A percentile compares a stretch with the other conserved stretches of the same genome.
These are phyloP conservation scores for Cryptosporidium parvum DNA, from an alignment of 169 alveolate genomes.

Conservation along the genomic window DNA sequence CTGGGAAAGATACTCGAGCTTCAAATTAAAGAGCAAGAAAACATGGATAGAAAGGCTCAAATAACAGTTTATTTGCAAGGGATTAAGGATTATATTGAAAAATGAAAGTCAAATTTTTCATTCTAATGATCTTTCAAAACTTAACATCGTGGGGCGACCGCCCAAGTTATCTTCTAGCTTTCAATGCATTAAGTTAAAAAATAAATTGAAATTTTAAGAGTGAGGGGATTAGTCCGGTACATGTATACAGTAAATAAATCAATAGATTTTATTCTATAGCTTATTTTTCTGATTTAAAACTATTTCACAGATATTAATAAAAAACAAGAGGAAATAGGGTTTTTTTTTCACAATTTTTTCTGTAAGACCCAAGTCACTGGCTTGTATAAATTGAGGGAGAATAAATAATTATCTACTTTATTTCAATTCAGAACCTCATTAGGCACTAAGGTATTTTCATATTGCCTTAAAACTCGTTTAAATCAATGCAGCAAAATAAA, in stretches of 20 bases:
- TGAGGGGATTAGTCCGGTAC: slow-evolving; percentile 35
- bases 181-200: background rate
- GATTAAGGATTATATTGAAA: slow-evolving; percentile 4
- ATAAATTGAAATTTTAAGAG: slow-evolving; percentile 14
- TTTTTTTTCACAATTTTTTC: background rate
- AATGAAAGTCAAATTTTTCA: background rate
- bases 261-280: background rate
- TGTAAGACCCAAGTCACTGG: background rate
- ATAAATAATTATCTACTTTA: background rate
- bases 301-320: background rate
- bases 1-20: background rate
- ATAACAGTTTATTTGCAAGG: background rate
- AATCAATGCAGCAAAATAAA: slow-evolving; percentile 30
- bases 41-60: background rate
- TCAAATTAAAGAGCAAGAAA: background rate
- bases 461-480: background rate
- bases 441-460: background rate
- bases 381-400: background rate
- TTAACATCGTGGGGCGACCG: slow-evolving; percentile 24
- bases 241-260: background rate
- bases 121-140: background rate
- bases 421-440: background rate
- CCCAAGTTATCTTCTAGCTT: background rate
- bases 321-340: background rate
- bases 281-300: background rate